Evolutionary conservation across 805 yeast species (phyloP).

Genomic region (Hanseniaspora nectarophila): DNA sequence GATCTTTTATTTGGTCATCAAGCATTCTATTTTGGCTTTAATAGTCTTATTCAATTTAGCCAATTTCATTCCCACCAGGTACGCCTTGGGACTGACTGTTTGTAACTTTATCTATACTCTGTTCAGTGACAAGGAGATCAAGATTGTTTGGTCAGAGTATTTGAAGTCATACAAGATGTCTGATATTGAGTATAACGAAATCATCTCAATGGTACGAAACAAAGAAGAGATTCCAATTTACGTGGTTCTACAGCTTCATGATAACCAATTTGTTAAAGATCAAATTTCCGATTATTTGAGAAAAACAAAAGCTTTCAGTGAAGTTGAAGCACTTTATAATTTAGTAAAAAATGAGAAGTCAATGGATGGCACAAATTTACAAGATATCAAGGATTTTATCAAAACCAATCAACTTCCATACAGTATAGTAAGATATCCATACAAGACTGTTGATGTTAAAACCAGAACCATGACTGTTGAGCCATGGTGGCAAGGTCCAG

Average conservation of each 20-base stretch:
- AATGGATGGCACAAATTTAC: not conserved
- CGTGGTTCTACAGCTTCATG: not conserved
- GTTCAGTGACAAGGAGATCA: slow-evolving; percentile 22
- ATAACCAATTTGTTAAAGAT: slow-evolving; percentile 1
- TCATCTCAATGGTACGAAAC: not conserved
- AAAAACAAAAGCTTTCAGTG: not conserved
- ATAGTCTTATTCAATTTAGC: slow-evolving; percentile 20
- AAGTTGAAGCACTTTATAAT: not conserved
- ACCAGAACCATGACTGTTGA: not conserved
- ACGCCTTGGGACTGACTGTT: slow-evolving; percentile 16
- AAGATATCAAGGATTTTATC: not conserved
- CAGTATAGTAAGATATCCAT: slow-evolving; percentile 3
- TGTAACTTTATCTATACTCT: slow-evolving; percentile 19
- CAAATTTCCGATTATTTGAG: not conserved
- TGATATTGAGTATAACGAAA: slow-evolving; percentile 13
- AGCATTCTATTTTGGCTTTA: slow-evolving; percentile 20
- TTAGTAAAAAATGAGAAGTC: not conserved
- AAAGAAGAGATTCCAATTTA: not conserved
- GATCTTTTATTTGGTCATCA: slow-evolving; percentile 20
- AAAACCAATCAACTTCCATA: not conserved
- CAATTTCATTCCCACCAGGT: slow-evolving; percentile 18
- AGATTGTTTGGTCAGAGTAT: slow-evolving; percentile 25
- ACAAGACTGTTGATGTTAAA: not conserved
- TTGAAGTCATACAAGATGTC: slow-evolving; percentile 10
- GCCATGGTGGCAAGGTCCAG: not conserved